Conservation (phyloP, 192 early-diverging fungal genomes). For the Coemansia furcata region DNA sequence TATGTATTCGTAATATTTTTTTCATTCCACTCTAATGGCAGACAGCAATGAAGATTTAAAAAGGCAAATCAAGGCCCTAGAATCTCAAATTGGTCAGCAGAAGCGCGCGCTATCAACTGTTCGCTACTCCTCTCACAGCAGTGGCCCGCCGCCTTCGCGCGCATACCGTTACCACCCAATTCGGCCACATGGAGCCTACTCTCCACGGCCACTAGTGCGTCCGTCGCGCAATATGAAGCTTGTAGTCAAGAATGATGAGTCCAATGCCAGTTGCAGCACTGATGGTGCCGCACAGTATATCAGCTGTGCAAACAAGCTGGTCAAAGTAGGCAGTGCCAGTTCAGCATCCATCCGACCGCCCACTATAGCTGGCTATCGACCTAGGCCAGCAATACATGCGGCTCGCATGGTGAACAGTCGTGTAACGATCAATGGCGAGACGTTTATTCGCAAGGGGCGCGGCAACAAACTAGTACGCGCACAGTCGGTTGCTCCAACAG, state of each 20-base stretch:
- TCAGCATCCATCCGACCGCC: conserved; percentile 1
- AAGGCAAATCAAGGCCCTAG: conserved; percentile 28
- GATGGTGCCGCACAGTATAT: conserved; percentile 15
- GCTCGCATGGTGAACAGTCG: conserved; percentile 4
- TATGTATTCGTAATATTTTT: neutral
- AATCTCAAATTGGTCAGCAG: conserved; percentile 22
- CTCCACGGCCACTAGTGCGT: neutral
- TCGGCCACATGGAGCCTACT: conserved; percentile 4
- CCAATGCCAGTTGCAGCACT: neutral
- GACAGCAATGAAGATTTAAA: conserved; percentile 28
- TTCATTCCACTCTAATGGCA: conserved; percentile 8
- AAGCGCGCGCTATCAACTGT: neutral
- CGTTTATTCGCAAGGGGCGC: conserved; percentile 18
- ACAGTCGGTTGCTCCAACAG: neutral
- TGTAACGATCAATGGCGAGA: conserved; percentile 28
- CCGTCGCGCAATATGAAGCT: conserved; percentile 49
- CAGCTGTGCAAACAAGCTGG: conserved; percentile 36
- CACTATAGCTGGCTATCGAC: neutral
- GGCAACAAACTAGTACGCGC: conserved; percentile 46
- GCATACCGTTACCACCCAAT: conserved; percentile 25
- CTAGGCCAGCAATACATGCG: neutral
- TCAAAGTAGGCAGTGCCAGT: conserved; percentile 29
- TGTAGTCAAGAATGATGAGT: conserved; percentile 14
- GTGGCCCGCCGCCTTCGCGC: neutral
- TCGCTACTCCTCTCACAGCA: conserved; percentile 1